Conservation (phyloP, 768 basidiomycete genomes). For the Russula virescens region DNA sequence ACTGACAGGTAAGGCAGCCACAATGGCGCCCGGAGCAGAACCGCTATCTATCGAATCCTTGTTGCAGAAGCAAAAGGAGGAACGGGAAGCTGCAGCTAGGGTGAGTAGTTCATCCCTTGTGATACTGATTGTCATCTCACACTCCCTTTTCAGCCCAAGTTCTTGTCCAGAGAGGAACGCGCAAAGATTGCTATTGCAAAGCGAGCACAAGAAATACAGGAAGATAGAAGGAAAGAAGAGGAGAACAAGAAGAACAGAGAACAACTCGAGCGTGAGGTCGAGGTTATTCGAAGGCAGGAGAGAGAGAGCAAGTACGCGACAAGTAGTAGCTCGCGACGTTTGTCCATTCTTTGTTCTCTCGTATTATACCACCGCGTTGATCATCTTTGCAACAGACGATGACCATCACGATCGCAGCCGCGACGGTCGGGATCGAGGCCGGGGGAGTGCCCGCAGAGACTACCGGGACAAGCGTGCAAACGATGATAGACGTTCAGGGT, state of each 20-base stretch:
- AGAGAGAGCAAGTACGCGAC: slow-evolving; percentile 40
- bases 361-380: slow-evolving; percentile 6
- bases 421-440: slow-evolving; percentile 25
- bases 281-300: slow-evolving; percentile 49
- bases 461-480: slow-evolving; percentile 38
- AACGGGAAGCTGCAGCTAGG: slow-evolving; percentile 88
- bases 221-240: slow-evolving; percentile 64
- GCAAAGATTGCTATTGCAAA: slow-evolving; percentile 84
- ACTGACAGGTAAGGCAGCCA: slow-evolving; percentile 3
- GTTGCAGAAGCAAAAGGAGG: slow-evolving; percentile 79
- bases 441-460: slow-evolving; percentile 29
- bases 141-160: slow-evolving; percentile 66
- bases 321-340: slow-evolving; percentile 39
- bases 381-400: slow-evolving; percentile 31
- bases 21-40: slow-evolving; percentile 49
- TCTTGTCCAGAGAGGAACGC: slow-evolving; percentile 88
- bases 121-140: slow-evolving; percentile 5
- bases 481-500: slow-evolving; percentile 36
- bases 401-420: slow-evolving; percentile 32
- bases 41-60: slow-evolving; percentile 88
- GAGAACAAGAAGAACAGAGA: slow-evolving; percentile 56
- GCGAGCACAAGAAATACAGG: slow-evolving; percentile 75
- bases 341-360: slow-evolving; percentile 25
- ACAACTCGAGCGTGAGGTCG: slow-evolving; percentile 68
- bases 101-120: slow-evolving; percentile 36